Conservation (phyloP, 371 early-diverging fungal species). For the Syncephalastrum monosporum region DNA sequence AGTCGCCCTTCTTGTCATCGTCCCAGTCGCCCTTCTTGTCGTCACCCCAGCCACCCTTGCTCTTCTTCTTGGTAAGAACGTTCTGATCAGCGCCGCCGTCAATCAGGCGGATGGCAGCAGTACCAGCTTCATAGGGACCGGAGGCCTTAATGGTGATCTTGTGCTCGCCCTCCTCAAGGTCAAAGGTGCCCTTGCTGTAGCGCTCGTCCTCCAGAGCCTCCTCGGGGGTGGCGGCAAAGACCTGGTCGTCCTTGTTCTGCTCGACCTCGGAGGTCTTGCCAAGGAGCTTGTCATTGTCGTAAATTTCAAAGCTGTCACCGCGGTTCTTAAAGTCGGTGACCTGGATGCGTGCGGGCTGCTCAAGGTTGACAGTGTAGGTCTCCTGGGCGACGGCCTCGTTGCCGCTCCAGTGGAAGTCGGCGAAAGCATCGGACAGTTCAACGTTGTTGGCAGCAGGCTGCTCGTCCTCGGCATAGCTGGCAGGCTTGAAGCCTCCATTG, state of each 20-base stretch:
- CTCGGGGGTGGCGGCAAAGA: constrained; percentile 43
- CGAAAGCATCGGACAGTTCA: constrained; percentile 25
- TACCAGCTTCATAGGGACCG: constrained; percentile 47
- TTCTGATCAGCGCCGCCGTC: not conserved
- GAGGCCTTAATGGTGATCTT: constrained; percentile 42
- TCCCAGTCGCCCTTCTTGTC: constrained; percentile 14
- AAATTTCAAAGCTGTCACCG: constrained; percentile 45
- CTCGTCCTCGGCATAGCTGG: constrained; percentile 8
- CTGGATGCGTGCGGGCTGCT: constrained; percentile 34
- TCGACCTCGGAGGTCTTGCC: constrained; percentile 38
- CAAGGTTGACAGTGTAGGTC: constrained; percentile 30
- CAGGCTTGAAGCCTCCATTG: constrained; percentile 21
- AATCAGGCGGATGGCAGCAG: constrained; percentile 47
- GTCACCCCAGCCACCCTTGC: constrained; percentile 9
- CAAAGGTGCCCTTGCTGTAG: constrained; percentile 43
- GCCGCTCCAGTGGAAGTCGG: constrained; percentile 44
- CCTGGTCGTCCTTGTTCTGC: constrained; percentile 20
- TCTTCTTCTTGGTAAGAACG: constrained; percentile 15
- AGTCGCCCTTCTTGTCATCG: constrained; percentile 12
- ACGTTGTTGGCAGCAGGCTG: constrained; percentile 2
- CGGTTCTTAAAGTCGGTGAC: constrained; percentile 47
- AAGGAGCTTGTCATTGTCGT: constrained; percentile 37
- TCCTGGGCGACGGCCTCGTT: constrained; percentile 30
- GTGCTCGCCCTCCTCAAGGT: constrained; percentile 38
- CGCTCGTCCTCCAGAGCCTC: constrained; percentile 40